Evolutionary conservation across 352 stramenopile species (phyloP).

Genomic region (Pythium myriotylum): DNA sequence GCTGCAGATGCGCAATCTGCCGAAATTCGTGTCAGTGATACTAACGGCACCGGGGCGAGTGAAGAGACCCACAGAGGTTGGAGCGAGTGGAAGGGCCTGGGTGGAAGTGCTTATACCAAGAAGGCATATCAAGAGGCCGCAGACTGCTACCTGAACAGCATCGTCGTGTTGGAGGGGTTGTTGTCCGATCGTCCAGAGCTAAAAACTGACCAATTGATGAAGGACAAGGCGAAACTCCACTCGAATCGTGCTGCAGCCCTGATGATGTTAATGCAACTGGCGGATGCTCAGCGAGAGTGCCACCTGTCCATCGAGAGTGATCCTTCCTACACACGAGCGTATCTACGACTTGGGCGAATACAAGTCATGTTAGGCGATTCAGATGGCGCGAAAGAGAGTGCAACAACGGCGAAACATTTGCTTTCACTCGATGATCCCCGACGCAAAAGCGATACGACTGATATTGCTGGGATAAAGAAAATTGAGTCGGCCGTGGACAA

Average conservation of each 20-base stretch:
- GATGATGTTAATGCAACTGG: conserved; percentile 79
- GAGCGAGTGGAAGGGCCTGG: conserved; percentile 64
- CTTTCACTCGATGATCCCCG: conserved; percentile 30
- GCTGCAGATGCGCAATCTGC: background rate
- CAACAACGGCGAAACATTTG: conserved; percentile 47
- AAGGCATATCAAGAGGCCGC: conserved; percentile 53
- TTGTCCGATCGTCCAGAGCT: conserved; percentile 34
- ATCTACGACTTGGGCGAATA: conserved; percentile 69
- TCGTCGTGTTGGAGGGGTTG: conserved; percentile 51
- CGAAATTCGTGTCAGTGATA: no score
- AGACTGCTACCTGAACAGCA: conserved; percentile 44
- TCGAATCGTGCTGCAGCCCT: conserved; percentile 75
- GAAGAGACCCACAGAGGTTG: conserved; percentile 48
- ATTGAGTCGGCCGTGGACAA: conserved; percentile 56
- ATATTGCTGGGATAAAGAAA: conserved; percentile 52
- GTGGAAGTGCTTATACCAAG: conserved; percentile 47
- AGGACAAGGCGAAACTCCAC: conserved; percentile 83
- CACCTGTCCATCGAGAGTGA: conserved; percentile 63
- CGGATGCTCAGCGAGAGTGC: conserved; percentile 74
- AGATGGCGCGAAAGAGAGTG: conserved; percentile 50
- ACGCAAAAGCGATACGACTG: conserved; percentile 33
- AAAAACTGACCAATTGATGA: conserved; percentile 43
- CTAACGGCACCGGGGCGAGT: background rate
- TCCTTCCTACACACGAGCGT: conserved; percentile 69
- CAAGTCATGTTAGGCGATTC: conserved; percentile 70